Conservation (phyloP, 1,284 basidiomycete species). For the Ceratobasidium sp. region DNA sequence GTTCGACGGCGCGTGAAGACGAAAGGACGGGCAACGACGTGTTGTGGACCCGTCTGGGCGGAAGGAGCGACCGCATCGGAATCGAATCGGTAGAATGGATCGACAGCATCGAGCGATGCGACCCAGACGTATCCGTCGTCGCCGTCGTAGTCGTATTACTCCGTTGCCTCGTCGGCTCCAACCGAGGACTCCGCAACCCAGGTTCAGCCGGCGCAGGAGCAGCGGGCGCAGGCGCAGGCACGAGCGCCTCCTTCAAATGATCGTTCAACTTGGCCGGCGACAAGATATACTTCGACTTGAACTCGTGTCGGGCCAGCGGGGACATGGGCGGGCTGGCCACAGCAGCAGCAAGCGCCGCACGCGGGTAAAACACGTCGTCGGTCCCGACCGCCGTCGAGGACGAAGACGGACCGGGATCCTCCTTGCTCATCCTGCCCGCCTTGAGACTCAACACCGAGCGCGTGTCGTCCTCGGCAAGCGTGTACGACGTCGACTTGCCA, state of each 20-base stretch:
- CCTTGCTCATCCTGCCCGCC: not conserved
- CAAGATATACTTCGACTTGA: conserved; percentile 25
- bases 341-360: not conserved
- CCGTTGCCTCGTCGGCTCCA: conserved; percentile 12
- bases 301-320: conserved; percentile 22
- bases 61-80: conserved; percentile 15
- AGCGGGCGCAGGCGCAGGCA: not conserved
- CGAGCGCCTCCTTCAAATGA: conserved; percentile 12
- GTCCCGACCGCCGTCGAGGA: not conserved
- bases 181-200: conserved; percentile 20
- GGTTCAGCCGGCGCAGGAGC: conserved; percentile 1
- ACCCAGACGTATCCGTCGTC: conserved; percentile 31
- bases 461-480: conserved; percentile 29
- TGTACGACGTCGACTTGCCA: conserved; percentile 20
- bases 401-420: conserved; percentile 39
- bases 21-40: conserved; percentile 15
- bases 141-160: conserved; percentile 28
- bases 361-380: conserved; percentile 16
- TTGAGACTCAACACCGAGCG: conserved; percentile 18
- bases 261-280: conserved; percentile 34
- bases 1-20: not conserved
- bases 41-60: conserved; percentile 16
- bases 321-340: conserved; percentile 39
- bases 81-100: conserved; percentile 1
- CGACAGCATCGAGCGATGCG: conserved; percentile 9